A percentile compares a stretch with the other conserved stretches of the same genome.
These are phyloP conservation scores for Colletotrichum gigasporum DNA, from an alignment of 2,329 filamentous ascomycete genomes.

Conservation along the genomic window DNA sequence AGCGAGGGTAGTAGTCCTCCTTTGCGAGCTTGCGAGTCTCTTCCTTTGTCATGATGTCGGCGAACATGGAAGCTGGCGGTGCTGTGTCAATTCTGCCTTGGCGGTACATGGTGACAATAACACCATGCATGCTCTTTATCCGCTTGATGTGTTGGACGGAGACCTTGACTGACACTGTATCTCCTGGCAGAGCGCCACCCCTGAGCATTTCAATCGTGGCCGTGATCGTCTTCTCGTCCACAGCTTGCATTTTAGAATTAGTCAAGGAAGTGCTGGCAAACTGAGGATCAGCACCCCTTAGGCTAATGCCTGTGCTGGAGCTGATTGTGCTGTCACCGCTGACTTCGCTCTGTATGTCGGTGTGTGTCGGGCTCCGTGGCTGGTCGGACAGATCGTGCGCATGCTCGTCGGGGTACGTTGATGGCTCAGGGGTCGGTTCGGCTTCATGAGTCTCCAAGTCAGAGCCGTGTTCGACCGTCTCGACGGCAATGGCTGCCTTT, in stretches of 20 bases:
- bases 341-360: constrained; percentile 72
- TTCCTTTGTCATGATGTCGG: constrained; percentile 65
- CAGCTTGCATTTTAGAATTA: constrained; percentile 52
- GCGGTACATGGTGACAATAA: constrained; percentile 92
- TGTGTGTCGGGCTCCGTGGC: constrained; percentile 54
- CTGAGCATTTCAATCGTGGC: constrained; percentile 85
- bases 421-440: constrained; percentile 48
- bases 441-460: constrained; percentile 38
- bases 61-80: constrained; percentile 61
- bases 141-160: constrained; percentile 88
- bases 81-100: constrained; percentile 89
- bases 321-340: constrained; percentile 77
- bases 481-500: constrained; percentile 53
- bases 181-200: constrained; percentile 86
- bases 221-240: constrained; percentile 82
- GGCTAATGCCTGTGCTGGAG: constrained; percentile 70
- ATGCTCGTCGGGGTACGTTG: constrained; percentile 50
- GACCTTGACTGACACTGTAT: constrained; percentile 82
- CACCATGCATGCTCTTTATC: constrained; percentile 89
- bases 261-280: constrained; percentile 48
- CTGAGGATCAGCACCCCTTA: constrained; percentile 36
- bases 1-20: constrained; percentile 88
- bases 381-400: constrained; percentile 46
- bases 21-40: constrained; percentile 75
- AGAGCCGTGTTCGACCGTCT: constrained; percentile 47